These are phyloP conservation scores for Podospora tetraspora DNA, from an alignment of 495 filamentous ascomycete genomes.

Conservation along the genomic window DNA sequence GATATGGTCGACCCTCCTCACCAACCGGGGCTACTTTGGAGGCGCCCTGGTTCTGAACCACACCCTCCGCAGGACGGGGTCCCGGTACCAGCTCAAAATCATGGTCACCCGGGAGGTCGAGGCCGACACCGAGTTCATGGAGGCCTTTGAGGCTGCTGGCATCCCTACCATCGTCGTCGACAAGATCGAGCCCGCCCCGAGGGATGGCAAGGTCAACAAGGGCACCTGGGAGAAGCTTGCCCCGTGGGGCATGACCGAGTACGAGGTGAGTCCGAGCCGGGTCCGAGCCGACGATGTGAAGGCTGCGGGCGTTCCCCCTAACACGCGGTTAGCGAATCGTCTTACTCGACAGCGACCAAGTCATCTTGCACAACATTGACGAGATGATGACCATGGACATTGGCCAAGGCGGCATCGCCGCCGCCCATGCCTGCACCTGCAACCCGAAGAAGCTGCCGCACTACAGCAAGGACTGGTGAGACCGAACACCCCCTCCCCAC, in stretches of 20 bases:
- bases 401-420: slow-evolving; percentile 32
- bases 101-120: slow-evolving; percentile 39
- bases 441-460: slow-evolving; percentile 37
- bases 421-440: slow-evolving; percentile 35
- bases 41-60: slow-evolving; percentile 37
- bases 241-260: slow-evolving; percentile 39
- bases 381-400: slow-evolving; percentile 37
- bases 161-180: slow-evolving; percentile 39
- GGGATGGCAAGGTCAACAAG: slow-evolving; percentile 37
- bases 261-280: slow-evolving; percentile 26
- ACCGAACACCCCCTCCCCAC: background rate
- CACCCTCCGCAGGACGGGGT: slow-evolving; percentile 30
- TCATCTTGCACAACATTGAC: slow-evolving; percentile 38
- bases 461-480: slow-evolving; percentile 33
- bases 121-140: slow-evolving; percentile 37
- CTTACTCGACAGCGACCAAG: slow-evolving; percentile 37
- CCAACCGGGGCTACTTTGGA: slow-evolving; percentile 37
- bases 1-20: slow-evolving; percentile 40
- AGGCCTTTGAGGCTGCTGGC: slow-evolving; percentile 34
- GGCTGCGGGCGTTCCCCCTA: background rate
- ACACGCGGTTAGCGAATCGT: slow-evolving; percentile 30
- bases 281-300: background rate
- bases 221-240: slow-evolving; percentile 42
- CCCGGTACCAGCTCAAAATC: slow-evolving; percentile 36
- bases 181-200: slow-evolving; percentile 33